Conservation (phyloP, 148 eudicot species). For the Vaccinium darrowii region DNA sequence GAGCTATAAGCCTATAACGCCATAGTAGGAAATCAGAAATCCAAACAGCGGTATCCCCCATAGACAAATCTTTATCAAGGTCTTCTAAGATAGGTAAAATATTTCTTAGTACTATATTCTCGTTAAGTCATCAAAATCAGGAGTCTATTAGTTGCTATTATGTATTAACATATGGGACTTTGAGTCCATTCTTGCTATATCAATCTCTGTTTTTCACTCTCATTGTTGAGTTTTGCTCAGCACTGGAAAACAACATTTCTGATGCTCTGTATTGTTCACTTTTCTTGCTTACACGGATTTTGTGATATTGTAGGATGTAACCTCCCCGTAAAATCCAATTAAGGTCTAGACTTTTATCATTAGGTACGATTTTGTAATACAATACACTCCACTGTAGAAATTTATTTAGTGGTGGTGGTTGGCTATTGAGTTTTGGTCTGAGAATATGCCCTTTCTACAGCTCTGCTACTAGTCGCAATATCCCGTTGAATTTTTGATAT, state of each 20-base stretch:
- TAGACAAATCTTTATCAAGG: not conserved
- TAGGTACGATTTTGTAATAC: not conserved
- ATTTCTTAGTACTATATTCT: not conserved
- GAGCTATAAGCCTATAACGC: too few species aligned
- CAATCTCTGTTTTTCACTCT: not conserved
- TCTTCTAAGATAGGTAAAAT: not conserved
- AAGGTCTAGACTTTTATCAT: not conserved
- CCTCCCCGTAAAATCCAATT: not conserved
- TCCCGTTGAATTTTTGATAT: too few species aligned
- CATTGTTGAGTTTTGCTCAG: not conserved
- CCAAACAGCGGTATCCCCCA: not conserved
- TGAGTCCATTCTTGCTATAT: not conserved
- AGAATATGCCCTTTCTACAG: too few species aligned
- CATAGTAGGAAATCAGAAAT: too few species aligned
- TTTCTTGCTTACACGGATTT: not conserved
- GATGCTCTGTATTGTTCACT: not conserved
- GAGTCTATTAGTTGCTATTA: not conserved
- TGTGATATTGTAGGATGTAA: not conserved
- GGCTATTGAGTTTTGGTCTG: not conserved
- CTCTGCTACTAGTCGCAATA: too few species aligned
- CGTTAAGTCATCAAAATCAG: not conserved
- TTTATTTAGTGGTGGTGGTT: not conserved
- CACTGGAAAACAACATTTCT: not conserved
- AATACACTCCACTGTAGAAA: not conserved
- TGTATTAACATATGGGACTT: not conserved